These are phyloP conservation scores for Phytopythium sindhum DNA, from an alignment of 352 stramenopile species.

Conservation along the genomic window DNA sequence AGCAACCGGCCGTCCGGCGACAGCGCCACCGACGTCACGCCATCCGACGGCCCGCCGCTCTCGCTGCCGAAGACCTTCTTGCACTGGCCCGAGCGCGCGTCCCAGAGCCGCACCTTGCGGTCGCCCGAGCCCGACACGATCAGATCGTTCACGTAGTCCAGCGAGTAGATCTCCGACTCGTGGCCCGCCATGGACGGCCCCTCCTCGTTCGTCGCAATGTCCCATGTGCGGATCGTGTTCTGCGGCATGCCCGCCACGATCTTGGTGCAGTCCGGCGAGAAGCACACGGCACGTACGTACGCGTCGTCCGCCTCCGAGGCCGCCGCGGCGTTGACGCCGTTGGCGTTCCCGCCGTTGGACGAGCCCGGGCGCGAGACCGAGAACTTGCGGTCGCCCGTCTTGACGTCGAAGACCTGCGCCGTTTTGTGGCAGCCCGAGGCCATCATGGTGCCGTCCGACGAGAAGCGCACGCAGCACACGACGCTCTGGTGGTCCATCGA, in stretches of 20 bases:
- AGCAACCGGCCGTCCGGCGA: constrained; percentile 75
- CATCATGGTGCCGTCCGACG: constrained; percentile 82
- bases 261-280: constrained; percentile 83
- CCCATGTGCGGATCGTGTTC: constrained; percentile 86
- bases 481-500: constrained; percentile 90
- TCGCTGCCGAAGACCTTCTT: constrained; percentile 85
- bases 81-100: constrained; percentile 76
- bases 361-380: constrained; percentile 64
- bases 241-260: constrained; percentile 85
- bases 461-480: constrained; percentile 85
- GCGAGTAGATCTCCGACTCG: constrained; percentile 84
- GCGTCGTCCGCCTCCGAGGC: constrained; percentile 75
- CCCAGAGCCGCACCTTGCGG: constrained; percentile 81
- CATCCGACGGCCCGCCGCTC: constrained; percentile 71
- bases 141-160: constrained; percentile 85
- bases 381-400: constrained; percentile 81
- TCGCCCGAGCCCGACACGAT: constrained; percentile 86
- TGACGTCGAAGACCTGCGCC: constrained; percentile 83
- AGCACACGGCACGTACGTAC: constrained; percentile 82
- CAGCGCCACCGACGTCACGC: constrained; percentile 78
- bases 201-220: constrained; percentile 86
- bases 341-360: constrained; percentile 32
- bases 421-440: constrained; percentile 86
- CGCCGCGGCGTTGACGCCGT: constrained; percentile 26
- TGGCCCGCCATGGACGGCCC: constrained; percentile 75